Evolutionary conservation across 768 basidiomycete species (phyloP), one percentile per base, ranked within the genome.

Genomic region (Mycena amicta): DNA sequence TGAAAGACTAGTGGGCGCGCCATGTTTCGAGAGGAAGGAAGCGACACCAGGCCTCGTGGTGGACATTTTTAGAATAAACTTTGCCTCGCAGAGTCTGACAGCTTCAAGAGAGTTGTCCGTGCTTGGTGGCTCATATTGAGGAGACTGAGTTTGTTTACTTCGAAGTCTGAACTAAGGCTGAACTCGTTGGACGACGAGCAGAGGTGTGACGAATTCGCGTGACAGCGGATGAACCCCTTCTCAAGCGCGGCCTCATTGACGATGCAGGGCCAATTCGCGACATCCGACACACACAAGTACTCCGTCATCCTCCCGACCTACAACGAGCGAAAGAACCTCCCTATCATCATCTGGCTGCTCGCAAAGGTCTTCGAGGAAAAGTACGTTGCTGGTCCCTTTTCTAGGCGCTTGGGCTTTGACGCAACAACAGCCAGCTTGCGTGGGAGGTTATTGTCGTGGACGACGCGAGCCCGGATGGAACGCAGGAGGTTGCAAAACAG

Each of bases 381-480:
- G 93, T 94, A 69, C 67, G 89, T 77, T 33, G 31, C 20, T 40
- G 18, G 22, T 25, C 27, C 50, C 15, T 13, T 28, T 25, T 20
- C 23, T 39, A 4, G 8, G 40, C 5, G 37, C 65, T 55, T 55
- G 45, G 37, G 53, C 49, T 56, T 55, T 58, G 56, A 63, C 58
- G 52, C 67, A 93, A 91, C 67, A 93, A 91, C 70, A 75, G 62
- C 18, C 30, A 81, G 28, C 80, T 95, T 43, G 80, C 80, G 55
- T 96, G 92, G 90, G 94, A 96, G 72, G 80, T 95, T 61, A 88
- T 96, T 58, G 79, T 96, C 29, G 94, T 96, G 5, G 94, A 96
- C 68, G 94, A 95, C 66, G 92, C 91, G 30, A 92, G 90, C 70
- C 94, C 94, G 2, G 94, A 95, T 70, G 94, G 93, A 12, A 95